Percentiles rank a stretch among this genome's conserved stretches.
phyloP scores from a whole-genome alignment of 1,139 yeast species.

The Debaryomyces coudertii region DNA sequence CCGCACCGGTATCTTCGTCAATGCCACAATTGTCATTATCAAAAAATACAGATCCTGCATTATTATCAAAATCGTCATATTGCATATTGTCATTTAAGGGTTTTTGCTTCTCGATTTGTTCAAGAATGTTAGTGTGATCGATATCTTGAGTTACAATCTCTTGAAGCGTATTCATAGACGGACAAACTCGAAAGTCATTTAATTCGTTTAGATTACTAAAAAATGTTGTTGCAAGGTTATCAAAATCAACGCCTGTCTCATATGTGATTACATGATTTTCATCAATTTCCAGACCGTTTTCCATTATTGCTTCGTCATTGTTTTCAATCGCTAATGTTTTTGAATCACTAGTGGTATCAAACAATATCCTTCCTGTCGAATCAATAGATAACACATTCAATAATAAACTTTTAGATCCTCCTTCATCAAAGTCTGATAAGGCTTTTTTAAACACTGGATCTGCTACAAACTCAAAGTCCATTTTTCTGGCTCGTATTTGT shows the following conservation, averaged over 20 bases:
- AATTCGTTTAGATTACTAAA: conserved; percentile 36
- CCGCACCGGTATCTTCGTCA: conserved; percentile 20
- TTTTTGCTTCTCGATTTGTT: conserved; percentile 3
- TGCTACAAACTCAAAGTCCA: conserved; percentile 75
- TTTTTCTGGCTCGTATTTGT: conserved; percentile 60
- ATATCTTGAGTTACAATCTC: conserved; percentile 57
- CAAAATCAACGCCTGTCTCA: background rate
- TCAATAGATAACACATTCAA: conserved; percentile 70
- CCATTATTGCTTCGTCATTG: conserved; percentile 10
- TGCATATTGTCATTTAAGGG: background rate
- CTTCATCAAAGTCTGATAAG: conserved; percentile 90
- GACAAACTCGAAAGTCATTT: conserved; percentile 54
- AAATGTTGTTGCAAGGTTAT: conserved; percentile 24
- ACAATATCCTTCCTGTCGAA: conserved; percentile 57
- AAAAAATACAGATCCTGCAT: conserved; percentile 23
- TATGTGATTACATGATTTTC: too few species aligned
- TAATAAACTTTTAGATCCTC: conserved; percentile 84
- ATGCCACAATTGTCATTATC: conserved; percentile 37
- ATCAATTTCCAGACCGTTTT: conserved; percentile 15
- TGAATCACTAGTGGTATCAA: conserved; percentile 52
- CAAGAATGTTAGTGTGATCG: conserved; percentile 53
- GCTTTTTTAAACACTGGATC: conserved; percentile 91
- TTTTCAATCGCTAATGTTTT: conserved; percentile 13
- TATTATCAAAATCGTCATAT: conserved; percentile 19
- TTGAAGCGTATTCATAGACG: conserved; percentile 60